Evolutionary conservation across 106 monocot genomes (phyloP), one percentile per base, ranked within the genome.

Genomic region (Dendrobium chrysotoxum): DNA sequence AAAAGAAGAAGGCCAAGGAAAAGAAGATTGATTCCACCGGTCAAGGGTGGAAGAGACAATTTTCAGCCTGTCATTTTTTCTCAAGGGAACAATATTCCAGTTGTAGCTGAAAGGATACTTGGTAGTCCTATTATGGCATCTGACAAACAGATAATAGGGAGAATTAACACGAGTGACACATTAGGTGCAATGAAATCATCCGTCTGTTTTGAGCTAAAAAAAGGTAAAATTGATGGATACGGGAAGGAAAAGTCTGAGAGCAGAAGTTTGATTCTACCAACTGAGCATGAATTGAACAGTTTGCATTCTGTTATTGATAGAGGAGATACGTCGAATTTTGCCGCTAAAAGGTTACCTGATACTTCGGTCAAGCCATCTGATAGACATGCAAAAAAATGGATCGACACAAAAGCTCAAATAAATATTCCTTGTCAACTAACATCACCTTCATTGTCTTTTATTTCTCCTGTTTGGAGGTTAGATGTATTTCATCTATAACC

Each of bases 391-490:
- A 12, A 17, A 25, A 28, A 31, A 44, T 26, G 13, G 66, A 4
- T 18, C 11, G 12, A 67, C 66, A 67, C 28, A 10, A 67, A 77
- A 15, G 13, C 12, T 31, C 58, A 31, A 78, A n/a, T 40, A 2
- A 66, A 39, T 11, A 42, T 31, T 40, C 20, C 76, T 17, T 82
- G 44, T 23, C 26, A 41, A 12, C 58, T 20, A 8, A 18, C 39
- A 76, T 28, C 13, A 10, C 73, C 28, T 74, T 78, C 58, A 20
- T 30, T 53, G 13, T 74, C 79, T 35, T 28, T 83, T 73, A 1
- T 57, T 73, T 1, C 30, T 83, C 55, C 15, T 79, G 54, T 47
- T 73, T 83, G 83, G 83, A 83, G 83, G 83, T 83, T 75, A 70
- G 70, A 75, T 25, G 0, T 30, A 76, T 78, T 45, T 39, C 67